A percentile compares a stretch with the other conserved stretches of the same genome.
Conservation (phyloP, 306 rosid genomes). For the Cicer pinnatifidum region DNA sequence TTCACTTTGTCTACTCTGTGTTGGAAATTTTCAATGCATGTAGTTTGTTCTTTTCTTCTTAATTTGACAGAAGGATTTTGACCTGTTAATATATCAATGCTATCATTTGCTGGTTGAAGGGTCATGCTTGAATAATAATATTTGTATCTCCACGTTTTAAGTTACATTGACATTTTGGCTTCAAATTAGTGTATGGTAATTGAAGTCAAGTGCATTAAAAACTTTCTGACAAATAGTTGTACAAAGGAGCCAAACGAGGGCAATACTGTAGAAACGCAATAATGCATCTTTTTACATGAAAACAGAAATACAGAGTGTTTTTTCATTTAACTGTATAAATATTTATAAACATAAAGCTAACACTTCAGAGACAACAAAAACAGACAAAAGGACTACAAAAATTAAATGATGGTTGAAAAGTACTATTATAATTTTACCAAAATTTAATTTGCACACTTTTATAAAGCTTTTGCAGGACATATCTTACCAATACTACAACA, state of each 20-base stretch:
- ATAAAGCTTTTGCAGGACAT: not conserved
- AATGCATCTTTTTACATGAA: slow-evolving; percentile 50
- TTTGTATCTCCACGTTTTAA: slow-evolving; percentile 22
- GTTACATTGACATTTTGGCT: slow-evolving; percentile 42
- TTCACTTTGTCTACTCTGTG: not conserved
- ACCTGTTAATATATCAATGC: slow-evolving; percentile 2
- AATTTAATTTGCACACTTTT: not conserved
- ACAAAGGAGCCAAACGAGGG: slow-evolving; percentile 45
- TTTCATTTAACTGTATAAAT: not conserved
- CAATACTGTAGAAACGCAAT: slow-evolving; percentile 46
- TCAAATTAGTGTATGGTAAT: slow-evolving; percentile 17
- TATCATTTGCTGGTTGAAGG: not conserved
- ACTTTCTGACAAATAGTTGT: slow-evolving; percentile 52
- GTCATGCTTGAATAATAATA: too few relatives aligned
- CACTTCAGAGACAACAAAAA: too few relatives aligned
- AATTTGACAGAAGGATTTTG: slow-evolving; percentile 23
- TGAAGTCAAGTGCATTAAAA: slow-evolving; percentile 40
- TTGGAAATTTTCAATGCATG: slow-evolving; percentile 35
- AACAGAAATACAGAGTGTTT: slow-evolving; percentile 47
- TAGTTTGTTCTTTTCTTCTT: slow-evolving; percentile 18
- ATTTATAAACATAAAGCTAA: too few relatives aligned
- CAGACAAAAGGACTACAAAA: too few relatives aligned
- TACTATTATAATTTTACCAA: too few relatives aligned
- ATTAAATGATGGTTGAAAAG: too few relatives aligned
- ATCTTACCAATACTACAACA: not conserved